Evolutionary conservation across 1,139 yeast species (phyloP), one percentile per base, ranked within the genome.

Genomic region (Protomyces macrosporus): DNA sequence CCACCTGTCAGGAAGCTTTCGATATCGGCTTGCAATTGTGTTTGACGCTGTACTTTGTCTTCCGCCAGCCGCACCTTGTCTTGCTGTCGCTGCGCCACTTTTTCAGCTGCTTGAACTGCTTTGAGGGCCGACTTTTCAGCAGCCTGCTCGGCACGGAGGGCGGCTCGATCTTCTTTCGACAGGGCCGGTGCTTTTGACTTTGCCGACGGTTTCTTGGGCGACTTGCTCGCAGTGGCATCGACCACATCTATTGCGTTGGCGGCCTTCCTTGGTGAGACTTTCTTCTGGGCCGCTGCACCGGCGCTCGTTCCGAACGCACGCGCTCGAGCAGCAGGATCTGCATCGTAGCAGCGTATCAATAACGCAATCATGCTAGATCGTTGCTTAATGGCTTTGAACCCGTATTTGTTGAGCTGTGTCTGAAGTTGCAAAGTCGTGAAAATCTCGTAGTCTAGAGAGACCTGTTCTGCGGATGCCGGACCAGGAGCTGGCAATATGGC

Each of bases 401-500:
- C 65, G 36, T 36, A 63, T 9, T 59, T 54, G 35, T 58, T 52
- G 9, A 63, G 36, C 34, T 63, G 64, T 34, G 63, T 55, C 63
- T 59, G 23, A n/a, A 42, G 48, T 16, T 42, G 48, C 48, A 14
- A 14, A 30, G n/a, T 30, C 10, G 30, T 42, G 48, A 14, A 42
- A 9, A 3, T 42, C 30, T 42, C 48, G 48, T 42, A 42, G n/a
- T 37, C 42, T n/a, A 37, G 42, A 37, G n/a, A 2, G n/a, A 37
- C 42, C 3, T 37, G n/a, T 37, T 37, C 42, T 23, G 23, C 23
- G 23, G 23, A 23, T 23, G 23, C 23, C 23, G 23, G 23, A 23
- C 23, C 23, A 23, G 23, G 23, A 23, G 23, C 23, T 23, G 23
- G 23, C 23, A 23, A 23, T 23, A 23, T 23, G 23, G 23, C 23